Conservation (phyloP, 2,329 filamentous ascomycete species). For the Monosporascus sp. region DNA sequence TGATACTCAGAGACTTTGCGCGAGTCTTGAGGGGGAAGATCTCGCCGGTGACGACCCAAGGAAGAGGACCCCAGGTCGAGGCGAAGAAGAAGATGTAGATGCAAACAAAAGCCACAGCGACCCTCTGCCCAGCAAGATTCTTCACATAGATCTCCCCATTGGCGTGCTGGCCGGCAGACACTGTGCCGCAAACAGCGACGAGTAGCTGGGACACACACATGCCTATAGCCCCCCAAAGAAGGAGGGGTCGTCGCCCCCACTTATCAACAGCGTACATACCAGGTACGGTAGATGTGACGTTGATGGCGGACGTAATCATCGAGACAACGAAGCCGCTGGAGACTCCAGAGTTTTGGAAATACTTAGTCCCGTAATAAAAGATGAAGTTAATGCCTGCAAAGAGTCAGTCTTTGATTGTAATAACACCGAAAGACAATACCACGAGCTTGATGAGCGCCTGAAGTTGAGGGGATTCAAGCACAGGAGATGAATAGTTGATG, state of each 20-base stretch:
- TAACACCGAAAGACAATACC: no score
- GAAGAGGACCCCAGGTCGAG: constrained; percentile 62
- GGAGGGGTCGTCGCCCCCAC: constrained; percentile 61
- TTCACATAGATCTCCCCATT: no score
- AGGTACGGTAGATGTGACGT: constrained; percentile 60
- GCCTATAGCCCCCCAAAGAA: constrained; percentile 57
- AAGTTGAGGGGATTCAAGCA: no score
- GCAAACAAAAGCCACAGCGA: constrained; percentile 49
- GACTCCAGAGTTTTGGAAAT: constrained; percentile 63
- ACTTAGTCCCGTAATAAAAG: constrained; percentile 60
- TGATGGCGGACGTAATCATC: constrained; percentile 63
- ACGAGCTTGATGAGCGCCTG: no score
- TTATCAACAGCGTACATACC: constrained; percentile 65
- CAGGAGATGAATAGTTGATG: no score
- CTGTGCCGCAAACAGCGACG: constrained; percentile 48
- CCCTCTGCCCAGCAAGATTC: no score
- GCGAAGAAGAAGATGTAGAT: constrained; percentile 72
- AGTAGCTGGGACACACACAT: constrained; percentile 35
- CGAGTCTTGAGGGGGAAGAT: constrained; percentile 55
- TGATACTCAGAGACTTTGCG: constrained; percentile 48
- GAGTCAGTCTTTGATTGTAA: no score
- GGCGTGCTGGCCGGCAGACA: constrained; percentile 50
- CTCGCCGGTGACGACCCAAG: constrained; percentile 64
- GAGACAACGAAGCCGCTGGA: constrained; percentile 61
- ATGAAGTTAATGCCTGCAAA: constrained; percentile 52